Evolutionary conservation across 1,139 yeast genomes (phyloP), one percentile per base, ranked within the genome.

Genomic region (Kodamaea suecica): DNA sequence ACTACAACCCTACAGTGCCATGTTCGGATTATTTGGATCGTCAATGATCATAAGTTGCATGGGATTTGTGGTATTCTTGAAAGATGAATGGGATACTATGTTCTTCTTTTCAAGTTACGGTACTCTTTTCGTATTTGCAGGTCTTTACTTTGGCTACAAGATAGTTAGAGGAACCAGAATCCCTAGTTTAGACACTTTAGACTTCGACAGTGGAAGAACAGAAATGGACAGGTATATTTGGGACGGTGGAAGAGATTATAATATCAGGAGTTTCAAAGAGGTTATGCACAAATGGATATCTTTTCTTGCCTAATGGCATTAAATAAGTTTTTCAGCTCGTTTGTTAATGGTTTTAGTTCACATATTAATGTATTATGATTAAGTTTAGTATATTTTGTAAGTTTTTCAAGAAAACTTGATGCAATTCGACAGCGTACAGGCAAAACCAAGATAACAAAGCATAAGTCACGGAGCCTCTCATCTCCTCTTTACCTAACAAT

Each of bases 191-290:
- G 85, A 80, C 41, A 77, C 80, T 17, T 57, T 86, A 38, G 95
- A 86, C 54, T 68, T 83, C 45, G 95, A 84, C 52, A 73, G 85
- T 0, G 95, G 94, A 2, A 69, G 95, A 49, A 72, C 88, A 33
- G 94, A 84, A 49, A 74, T 78, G 59, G 87, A 80, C 52, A 57
- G 82, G 33, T 76, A 73, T 43, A 75, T 79, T 27, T 80, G 86
- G 86, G 84, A 79, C 47, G 85, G 81, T 32, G 83, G 80, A 15
- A 55, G 63, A 39, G 73, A 67, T 32, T 68, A 66, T 42, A 66
- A 68, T 40, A 52, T 53, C 17, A 50, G 57, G 33, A 65, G 57
- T 37, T 30, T 63, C 27, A 64, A 62, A 38, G 73, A 66, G 23
- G 57, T 66, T n/a, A 40, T 59, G 10, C 53, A 50, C 28, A 67